Evolutionary conservation across 371 early-diverging fungal genomes (phyloP).

Genomic region (Mucor indicus): DNA sequence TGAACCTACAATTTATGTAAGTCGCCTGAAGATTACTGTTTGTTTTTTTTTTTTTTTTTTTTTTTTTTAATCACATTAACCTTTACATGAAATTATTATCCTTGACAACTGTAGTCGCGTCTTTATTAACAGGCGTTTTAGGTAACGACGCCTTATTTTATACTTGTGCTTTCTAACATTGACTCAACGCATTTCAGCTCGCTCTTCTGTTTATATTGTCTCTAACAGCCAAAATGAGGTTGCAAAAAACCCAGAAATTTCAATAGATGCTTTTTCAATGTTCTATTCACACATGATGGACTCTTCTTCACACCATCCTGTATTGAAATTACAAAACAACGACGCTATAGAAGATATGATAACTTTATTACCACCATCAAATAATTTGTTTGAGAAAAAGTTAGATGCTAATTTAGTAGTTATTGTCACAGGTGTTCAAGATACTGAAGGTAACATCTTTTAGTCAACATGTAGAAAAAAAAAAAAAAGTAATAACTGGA

Average conservation of each 20-base stretch:
- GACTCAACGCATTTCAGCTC: constrained; percentile 18
- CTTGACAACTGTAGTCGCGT: constrained; percentile 19
- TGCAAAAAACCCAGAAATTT: constrained; percentile 11
- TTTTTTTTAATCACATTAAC: too few relatives aligned
- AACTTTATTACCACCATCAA: constrained; percentile 1
- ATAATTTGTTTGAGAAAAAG: constrained; percentile 17
- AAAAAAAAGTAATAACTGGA: too few relatives aligned
- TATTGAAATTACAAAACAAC: constrained; percentile 10
- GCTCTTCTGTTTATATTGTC: constrained; percentile 20
- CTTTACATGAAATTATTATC: constrained; percentile 26
- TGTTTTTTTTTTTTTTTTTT: too few relatives aligned
- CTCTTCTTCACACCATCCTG: constrained; percentile 6
- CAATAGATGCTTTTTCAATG: constrained; percentile 17
- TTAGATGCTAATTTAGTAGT: constrained; percentile 17
- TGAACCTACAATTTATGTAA: too few relatives aligned
- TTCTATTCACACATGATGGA: constrained; percentile 27
- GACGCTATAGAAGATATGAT: constrained; percentile 1
- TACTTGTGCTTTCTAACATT: too few relatives aligned
- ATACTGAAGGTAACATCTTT: constrained; percentile 14
- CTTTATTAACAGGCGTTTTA: constrained; percentile 16
- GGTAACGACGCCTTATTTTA: constrained; percentile 4
- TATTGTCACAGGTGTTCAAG: constrained; percentile 15
- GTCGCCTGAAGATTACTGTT: too few relatives aligned
- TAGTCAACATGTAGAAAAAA: too few relatives aligned
- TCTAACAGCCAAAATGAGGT: constrained; percentile 5